Conservation (phyloP, 139 green algal genomes). For the Tetraselmis striata region DNA sequence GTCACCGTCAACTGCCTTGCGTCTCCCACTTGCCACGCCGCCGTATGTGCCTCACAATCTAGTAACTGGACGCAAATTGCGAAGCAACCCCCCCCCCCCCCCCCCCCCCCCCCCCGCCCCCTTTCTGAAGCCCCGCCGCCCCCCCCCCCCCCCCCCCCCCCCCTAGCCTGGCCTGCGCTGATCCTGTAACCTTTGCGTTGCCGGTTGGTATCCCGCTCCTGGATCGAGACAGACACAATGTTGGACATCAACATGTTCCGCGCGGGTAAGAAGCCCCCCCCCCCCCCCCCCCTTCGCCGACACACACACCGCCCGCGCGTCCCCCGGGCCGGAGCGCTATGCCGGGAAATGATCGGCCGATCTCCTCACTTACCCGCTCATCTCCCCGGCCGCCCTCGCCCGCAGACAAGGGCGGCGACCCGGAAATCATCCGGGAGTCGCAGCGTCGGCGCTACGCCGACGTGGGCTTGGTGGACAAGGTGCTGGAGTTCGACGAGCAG, state of each 20-base stretch:
- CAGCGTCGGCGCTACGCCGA: conserved; percentile 80
- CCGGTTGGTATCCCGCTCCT: too few relatives aligned
- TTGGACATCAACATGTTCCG: conserved; percentile 96
- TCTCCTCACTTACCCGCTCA: background rate
- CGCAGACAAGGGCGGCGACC: conserved; percentile 92
- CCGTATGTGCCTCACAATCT: too few relatives aligned
- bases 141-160: too few relatives aligned
- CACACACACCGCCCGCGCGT: background rate
- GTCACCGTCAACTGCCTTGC: too few relatives aligned
- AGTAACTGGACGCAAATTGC: too few relatives aligned
- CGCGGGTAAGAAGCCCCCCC: conserved; percentile 34
- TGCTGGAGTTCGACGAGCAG: conserved; percentile 82
- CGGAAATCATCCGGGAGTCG: conserved; percentile 86
- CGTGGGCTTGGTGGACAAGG: conserved; percentile 80
- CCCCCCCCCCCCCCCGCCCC: too few relatives aligned
- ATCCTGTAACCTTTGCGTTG: too few relatives aligned
- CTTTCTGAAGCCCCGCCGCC: too few relatives aligned
- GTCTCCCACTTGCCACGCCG: too few relatives aligned
- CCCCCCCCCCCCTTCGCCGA: background rate
- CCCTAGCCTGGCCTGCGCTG: too few relatives aligned
- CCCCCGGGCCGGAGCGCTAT: background rate
- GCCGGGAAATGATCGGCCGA: background rate
- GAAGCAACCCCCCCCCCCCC: too few relatives aligned
- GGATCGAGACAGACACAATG: too few relatives aligned
- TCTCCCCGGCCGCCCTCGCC: background rate